Evolutionary conservation across 306 rosid genomes (phyloP).

Genomic region (Spatholobus suberectus): DNA sequence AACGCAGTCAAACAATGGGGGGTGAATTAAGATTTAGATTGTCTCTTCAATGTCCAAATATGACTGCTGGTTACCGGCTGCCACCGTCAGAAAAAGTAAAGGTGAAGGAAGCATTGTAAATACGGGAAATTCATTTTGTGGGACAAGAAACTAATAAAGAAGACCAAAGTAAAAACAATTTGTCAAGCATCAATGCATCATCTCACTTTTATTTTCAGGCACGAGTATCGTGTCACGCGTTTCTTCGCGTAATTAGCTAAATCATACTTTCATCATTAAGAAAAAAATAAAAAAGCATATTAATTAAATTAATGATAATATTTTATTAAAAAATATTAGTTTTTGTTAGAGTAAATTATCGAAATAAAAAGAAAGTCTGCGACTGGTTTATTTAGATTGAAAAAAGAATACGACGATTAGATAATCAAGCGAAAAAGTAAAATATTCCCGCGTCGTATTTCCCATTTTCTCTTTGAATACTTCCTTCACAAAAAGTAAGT

Average conservation of each 20-base stretch:
- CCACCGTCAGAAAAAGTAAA: slow-evolving; percentile 26
- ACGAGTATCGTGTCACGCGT: background rate
- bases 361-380: background rate
- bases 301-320: background rate
- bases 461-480: background rate
- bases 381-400: background rate
- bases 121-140: background rate
- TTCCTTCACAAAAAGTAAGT: background rate
- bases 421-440: background rate
- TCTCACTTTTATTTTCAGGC: background rate
- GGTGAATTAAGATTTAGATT: background rate
- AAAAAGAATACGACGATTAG: background rate
- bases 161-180: background rate
- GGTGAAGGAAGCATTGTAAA: background rate
- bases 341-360: background rate
- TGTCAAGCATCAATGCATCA: background rate
- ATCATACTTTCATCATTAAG: background rate
- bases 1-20: slow-evolving; percentile 29
- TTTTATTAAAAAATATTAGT: background rate
- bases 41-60: slow-evolving; percentile 1
- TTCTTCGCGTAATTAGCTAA: background rate
- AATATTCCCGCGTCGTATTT: background rate
- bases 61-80: background rate
- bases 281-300: background rate
- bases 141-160: background rate